Evolutionary conservation across 805 yeast species (phyloP).

Genomic region (Yamadazyma scolyti): DNA sequence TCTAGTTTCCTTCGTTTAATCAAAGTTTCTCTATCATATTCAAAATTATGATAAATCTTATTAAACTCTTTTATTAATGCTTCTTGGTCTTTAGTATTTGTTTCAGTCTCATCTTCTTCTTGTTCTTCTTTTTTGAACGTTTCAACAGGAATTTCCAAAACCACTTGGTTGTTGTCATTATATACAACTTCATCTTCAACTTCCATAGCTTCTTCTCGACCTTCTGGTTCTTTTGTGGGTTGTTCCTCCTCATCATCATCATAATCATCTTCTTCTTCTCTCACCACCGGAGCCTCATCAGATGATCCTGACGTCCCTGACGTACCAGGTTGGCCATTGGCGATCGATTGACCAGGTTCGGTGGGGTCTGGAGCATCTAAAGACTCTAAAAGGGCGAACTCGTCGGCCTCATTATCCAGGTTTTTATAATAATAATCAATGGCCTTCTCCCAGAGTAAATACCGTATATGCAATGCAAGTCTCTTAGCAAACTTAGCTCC

Average conservation of each 20-base stretch:
- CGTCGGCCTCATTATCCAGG: too few relatives aligned
- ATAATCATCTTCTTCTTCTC: conserved; percentile 37
- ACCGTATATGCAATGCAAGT: conserved; percentile 61
- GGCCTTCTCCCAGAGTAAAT: conserved; percentile 70
- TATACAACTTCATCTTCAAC: conserved; percentile 20
- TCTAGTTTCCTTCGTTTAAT: conserved; percentile 73
- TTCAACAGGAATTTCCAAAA: conserved; percentile 32
- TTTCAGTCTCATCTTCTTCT: conserved; percentile 5
- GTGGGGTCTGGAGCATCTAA: too few relatives aligned
- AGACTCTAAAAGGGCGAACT: conserved; percentile 31
- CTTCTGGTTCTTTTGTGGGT: conserved; percentile 15
- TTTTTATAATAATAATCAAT: conserved; percentile 42
- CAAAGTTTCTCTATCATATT: conserved; percentile 71
- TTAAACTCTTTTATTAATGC: conserved; percentile 58
- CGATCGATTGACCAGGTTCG: too few relatives aligned
- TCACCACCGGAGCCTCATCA: conserved; percentile 16
- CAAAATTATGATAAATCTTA: conserved; percentile 72
- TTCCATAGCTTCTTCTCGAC: conserved; percentile 30
- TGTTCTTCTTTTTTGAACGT: conserved; percentile 14
- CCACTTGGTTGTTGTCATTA: conserved; percentile 27
- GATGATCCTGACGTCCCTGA: too few relatives aligned
- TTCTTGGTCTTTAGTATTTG: conserved; percentile 35
- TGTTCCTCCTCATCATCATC: conserved; percentile 26
- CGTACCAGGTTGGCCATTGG: too few relatives aligned
- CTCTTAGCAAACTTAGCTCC: conserved; percentile 28